Base-by-base conservation (phyloP, 345 rosid genomes). In the Eucalyptus regnans region DNA sequence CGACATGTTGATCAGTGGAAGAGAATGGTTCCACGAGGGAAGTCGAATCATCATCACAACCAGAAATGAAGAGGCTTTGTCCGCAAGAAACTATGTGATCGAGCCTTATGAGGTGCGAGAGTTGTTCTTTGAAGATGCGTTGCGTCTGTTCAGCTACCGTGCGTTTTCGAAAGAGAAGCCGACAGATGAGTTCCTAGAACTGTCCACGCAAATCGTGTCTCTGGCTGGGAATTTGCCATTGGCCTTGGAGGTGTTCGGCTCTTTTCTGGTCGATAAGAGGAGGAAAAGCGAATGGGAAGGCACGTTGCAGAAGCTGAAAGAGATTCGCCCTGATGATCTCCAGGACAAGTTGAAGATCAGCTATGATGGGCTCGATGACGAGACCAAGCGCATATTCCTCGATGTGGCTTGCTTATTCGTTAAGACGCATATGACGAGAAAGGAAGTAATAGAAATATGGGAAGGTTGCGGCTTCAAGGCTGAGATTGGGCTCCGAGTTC, bases 191-290 rank as follows among this genome's bases (percentile, higher is more conserved):
- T 90, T 92, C 37, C 4, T 90, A 25, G 88, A 89, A 4, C 71
- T 96, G 60, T 93, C 97, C 27, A 64, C 91, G 79, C 37, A 93
- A 86, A 91, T 96, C 86, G 94, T 96, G 41, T 33, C 88, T 44
- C 91, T 91, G n/a, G 86, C 96, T 0, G 97, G 96, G 29, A 54
- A 43, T 3, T 86, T 97, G 33, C 99, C 99, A 6, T 90, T 97
- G 89, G 97, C 97, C 27, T 8, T 96, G 25, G 95, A 95, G 91
- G 98, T 96, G 23, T 93, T 95, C 89, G 99, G 97, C 18, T 93
- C 96, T 11, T 92, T 87, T 83, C 89, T 97, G 91, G 90, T 85
- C 49, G 93, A 93, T 88, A 93, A 91, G 90, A 93, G 94, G 93
- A 92, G 88, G 14, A 81, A 86, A 68, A 50, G 33, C 18, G 94